These are phyloP conservation scores for Termitomyces sp. DNA, from an alignment of 768 basidiomycete genomes.

Conservation along the genomic window DNA sequence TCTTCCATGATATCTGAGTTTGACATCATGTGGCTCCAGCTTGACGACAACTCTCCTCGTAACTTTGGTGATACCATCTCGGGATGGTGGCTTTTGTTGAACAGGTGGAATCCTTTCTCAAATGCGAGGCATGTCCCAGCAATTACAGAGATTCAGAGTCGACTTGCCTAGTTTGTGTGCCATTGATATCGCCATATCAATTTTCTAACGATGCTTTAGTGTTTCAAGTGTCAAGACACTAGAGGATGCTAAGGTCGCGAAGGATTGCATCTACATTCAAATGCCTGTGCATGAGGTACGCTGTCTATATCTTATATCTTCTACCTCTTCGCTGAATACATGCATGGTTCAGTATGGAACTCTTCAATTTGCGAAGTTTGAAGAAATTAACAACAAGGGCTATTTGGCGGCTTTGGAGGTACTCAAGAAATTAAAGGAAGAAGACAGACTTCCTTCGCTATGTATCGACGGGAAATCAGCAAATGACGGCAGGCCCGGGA, in stretches of 20 bases:
- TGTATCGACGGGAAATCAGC: slow-evolving; percentile 56
- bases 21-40: slow-evolving; percentile 29
- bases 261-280: slow-evolving; percentile 85
- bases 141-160: slow-evolving; percentile 90
- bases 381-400: slow-evolving; percentile 83
- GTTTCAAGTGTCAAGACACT: slow-evolving; percentile 94
- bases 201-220: slow-evolving; percentile 34
- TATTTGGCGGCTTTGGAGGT: slow-evolving; percentile 68
- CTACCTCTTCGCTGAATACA: not conserved
- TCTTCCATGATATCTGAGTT: not conserved
- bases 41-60: slow-evolving; percentile 93
- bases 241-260: slow-evolving; percentile 90
- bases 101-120: slow-evolving; percentile 91
- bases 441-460: slow-evolving; percentile 77
- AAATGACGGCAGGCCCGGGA: slow-evolving; percentile 34
- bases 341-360: slow-evolving; percentile 70
- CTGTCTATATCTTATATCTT: not conserved
- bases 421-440: slow-evolving; percentile 73
- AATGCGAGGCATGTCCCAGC: slow-evolving; percentile 72
- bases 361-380: slow-evolving; percentile 83
- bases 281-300: slow-evolving; percentile 92
- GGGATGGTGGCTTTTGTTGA: slow-evolving; percentile 93
- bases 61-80: slow-evolving; percentile 94
- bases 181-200: not conserved
- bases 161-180: slow-evolving; percentile 84